Evolutionary conservation across 495 filamentous ascomycete genomes (phyloP), one percentile per base, ranked within the genome.

Genomic region (Bathelium albidoporum): DNA sequence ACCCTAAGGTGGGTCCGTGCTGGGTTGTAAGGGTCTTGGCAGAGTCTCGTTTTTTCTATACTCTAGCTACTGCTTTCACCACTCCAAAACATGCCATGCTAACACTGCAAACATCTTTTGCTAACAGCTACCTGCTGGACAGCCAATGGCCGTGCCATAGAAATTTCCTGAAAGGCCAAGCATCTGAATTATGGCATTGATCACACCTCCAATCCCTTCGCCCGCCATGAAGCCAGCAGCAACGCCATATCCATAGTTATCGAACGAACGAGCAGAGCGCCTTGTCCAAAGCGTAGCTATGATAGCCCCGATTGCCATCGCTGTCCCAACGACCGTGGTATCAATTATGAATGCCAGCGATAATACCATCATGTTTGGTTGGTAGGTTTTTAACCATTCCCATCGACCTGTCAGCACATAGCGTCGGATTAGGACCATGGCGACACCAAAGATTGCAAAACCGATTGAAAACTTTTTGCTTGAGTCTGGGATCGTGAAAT

Each of bases 211-310:
- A 24, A 87, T 75, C 39, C 85, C 85, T 71, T 87, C 85, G 22
- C 85, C 85, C 3, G 85, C 85, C 72, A 88, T 87, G 66, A 86
- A 76, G 28, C 85, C 85, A 16, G 85, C 85, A 26, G 85, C 85
- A 52, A 87, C 76, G 9, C 83, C 83, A 67, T 85, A 87, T n/a
- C 82, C 83, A 62, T 84, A 84, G 34, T 82, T 72, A 43, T 86
- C 85, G 66, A 84, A 88, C 61, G 71, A 76, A 43, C 71, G 72
- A 7, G 82, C 73, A 62, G 74, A 80, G 68, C 74, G 80, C 76
- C 82, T 87, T 34, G 73, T 76, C 85, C 85, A 88, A 61, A 79
- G 5, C 24, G 73, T 77, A n/a, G 84, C 81, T 55, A 79, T 60
- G 44, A 80, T 77, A 14, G 85, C 80, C 16, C 85, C 85, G 16